Conservation (phyloP, 345 rosid species). For the Brassica carinata region DNA sequence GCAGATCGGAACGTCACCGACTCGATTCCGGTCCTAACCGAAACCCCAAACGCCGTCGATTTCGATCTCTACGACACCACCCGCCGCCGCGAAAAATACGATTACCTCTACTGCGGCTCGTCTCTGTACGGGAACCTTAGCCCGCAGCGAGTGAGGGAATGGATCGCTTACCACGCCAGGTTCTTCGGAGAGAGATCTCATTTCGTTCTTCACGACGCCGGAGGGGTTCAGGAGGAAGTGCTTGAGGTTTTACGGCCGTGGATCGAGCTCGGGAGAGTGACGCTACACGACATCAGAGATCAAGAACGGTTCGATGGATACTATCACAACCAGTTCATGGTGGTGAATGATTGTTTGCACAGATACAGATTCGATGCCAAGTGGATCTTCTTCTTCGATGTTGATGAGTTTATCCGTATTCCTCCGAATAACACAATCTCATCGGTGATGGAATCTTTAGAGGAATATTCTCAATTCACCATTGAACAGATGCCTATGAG, state of each 20-base stretch:
- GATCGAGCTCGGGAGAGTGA: conserved; percentile 86
- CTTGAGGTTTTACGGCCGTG: conserved; percentile 80
- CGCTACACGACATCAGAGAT: conserved; percentile 70
- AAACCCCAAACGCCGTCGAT: conserved; percentile 49
- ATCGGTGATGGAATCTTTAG: conserved; percentile 65
- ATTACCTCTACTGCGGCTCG: conserved; percentile 86
- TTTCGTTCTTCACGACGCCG: conserved; percentile 87
- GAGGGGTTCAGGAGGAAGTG: conserved; percentile 77
- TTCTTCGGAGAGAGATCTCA: conserved; percentile 76
- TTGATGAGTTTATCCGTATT: conserved; percentile 75
- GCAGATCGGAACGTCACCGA: conserved; percentile 58
- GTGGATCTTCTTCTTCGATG: conserved; percentile 93
- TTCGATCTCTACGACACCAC: conserved; percentile 40
- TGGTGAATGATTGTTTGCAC: conserved; percentile 91
- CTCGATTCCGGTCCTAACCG: conserved; percentile 55
- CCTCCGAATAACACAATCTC: conserved; percentile 54
- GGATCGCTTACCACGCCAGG: conserved; percentile 84
- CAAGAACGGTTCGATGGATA: conserved; percentile 92
- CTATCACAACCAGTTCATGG: conserved; percentile 91
- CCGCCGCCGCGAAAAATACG: conserved; percentile 53
- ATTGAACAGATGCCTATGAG: conserved; percentile 91
- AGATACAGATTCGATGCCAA: conserved; percentile 66
- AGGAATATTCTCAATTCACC: conserved; percentile 69
- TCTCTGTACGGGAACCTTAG: conserved; percentile 73
- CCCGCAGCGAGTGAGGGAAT: conserved; percentile 82